These are phyloP conservation scores for Blepharisma stoltei DNA, from an alignment of 73 alveolate genomes.

Conservation along the genomic window DNA sequence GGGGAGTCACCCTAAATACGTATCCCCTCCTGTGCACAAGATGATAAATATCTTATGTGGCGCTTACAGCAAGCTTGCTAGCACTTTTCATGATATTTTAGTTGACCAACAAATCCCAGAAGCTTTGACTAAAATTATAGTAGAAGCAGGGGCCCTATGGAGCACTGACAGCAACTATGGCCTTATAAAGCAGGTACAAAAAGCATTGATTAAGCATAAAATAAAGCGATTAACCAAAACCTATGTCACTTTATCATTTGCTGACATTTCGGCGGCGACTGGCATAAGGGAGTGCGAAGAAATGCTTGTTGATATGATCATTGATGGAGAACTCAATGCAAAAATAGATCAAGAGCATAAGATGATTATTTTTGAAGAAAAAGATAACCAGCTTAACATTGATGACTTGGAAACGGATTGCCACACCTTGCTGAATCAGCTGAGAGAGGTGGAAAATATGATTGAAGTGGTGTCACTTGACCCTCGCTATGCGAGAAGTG, in stretches of 20 bases:
- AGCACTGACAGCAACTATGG: background rate
- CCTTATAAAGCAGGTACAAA: background rate
- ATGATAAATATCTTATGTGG: background rate
- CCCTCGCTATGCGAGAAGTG: too few relatives aligned
- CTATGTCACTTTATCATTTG: background rate
- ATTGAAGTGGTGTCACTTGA: too few relatives aligned
- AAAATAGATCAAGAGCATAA: background rate
- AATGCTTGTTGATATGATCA: background rate
- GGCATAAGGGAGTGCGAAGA: background rate
- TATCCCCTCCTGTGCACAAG: too few relatives aligned
- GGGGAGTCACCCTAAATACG: too few relatives aligned
- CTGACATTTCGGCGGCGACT: background rate
- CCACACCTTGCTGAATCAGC: background rate
- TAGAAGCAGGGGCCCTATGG: background rate
- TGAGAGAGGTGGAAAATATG: too few relatives aligned
- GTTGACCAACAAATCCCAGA: background rate
- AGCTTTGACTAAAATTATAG: background rate
- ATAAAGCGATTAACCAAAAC: background rate
- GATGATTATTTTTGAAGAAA: background rate
- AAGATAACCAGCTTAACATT: background rate
- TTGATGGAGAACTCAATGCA: background rate
- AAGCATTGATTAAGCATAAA: background rate
- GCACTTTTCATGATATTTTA: background rate
- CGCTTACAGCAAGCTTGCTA: background rate
- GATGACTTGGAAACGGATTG: slow-evolving; percentile 10